These are phyloP conservation scores for Polygonum maritimum DNA, from an alignment of 148 eudicot genomes.

Conservation along the genomic window DNA sequence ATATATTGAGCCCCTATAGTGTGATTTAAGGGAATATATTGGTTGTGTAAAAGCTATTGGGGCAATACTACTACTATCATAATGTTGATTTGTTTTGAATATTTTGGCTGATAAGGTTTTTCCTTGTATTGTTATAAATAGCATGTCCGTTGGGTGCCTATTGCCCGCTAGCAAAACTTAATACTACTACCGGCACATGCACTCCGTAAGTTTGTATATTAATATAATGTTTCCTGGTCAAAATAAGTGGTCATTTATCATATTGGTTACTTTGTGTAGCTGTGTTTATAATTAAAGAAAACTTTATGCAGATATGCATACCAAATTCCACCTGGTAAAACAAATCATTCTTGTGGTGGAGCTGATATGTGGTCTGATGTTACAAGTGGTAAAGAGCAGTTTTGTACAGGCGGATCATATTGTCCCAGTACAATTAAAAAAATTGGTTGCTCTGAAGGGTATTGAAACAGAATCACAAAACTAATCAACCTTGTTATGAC, in stretches of 20 bases:
- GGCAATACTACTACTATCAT: no score
- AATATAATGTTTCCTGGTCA: not conserved
- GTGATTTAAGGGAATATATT: not conserved
- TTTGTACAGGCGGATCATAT: constrained; percentile 79
- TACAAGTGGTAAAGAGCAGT: constrained; percentile 38
- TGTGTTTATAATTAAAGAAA: constrained; percentile 15
- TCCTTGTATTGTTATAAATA: constrained; percentile 10
- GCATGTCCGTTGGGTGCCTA: constrained; percentile 93
- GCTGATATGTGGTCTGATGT: constrained; percentile 89
- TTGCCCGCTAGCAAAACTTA: constrained; percentile 73
- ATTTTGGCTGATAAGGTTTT: not conserved
- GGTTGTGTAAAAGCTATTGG: not conserved
- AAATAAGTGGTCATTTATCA: not conserved
- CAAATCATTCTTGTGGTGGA: constrained; percentile 80
- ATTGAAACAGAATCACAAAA: constrained; percentile 22
- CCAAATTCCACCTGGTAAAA: constrained; percentile 73
- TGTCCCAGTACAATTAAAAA: constrained; percentile 62
- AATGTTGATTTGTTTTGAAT: not conserved
- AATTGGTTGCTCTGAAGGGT: constrained; percentile 58
- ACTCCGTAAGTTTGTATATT: constrained; percentile 75
- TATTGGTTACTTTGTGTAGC: not conserved
- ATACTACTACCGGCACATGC: constrained; percentile 64
- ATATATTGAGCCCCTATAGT: not conserved
- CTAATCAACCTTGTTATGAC: constrained; percentile 1
- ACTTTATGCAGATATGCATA: constrained; percentile 56